These are phyloP conservation scores for Yamadazyma aaseri DNA, from an alignment of 1,139 yeast species.

Conservation along the genomic window DNA sequence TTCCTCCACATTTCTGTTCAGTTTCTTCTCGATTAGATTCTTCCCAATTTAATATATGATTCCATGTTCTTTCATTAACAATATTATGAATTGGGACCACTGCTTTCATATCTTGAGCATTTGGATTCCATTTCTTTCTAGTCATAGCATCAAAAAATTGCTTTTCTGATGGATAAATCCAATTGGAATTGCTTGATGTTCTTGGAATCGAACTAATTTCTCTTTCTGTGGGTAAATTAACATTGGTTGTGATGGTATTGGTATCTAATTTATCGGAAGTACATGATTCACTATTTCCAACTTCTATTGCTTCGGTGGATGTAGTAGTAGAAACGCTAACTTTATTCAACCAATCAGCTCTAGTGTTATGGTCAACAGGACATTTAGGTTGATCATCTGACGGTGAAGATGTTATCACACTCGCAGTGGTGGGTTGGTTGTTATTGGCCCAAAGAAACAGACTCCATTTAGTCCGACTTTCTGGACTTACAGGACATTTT, in stretches of 20 bases:
- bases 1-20: slow-evolving; percentile 66
- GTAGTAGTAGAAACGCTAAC: slow-evolving; percentile 30
- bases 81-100: slow-evolving; percentile 94
- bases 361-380: slow-evolving; percentile 66
- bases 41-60: slow-evolving; percentile 84
- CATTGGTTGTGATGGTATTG: slow-evolving; percentile 17
- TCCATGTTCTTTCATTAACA: slow-evolving; percentile 94
- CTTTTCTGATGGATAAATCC: slow-evolving; percentile 95
- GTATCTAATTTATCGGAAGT: slow-evolving; percentile 39
- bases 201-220: slow-evolving; percentile 85
- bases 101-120: slow-evolving; percentile 78
- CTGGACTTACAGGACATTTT: slow-evolving; percentile 26
- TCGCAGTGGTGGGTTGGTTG: slow-evolving; percentile 10
- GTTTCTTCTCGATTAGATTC: slow-evolving; percentile 53
- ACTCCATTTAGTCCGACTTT: slow-evolving; percentile 19
- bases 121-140: slow-evolving; percentile 85
- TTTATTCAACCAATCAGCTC: slow-evolving; percentile 55
- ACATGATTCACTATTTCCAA: slow-evolving; percentile 43
- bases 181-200: slow-evolving; percentile 60
- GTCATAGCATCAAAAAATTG: slow-evolving; percentile 94
- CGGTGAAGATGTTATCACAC: not conserved
- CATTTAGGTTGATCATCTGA: slow-evolving; percentile 43
- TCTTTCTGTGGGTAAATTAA: slow-evolving; percentile 60
- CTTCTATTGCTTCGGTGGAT: slow-evolving; percentile 40
- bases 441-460: slow-evolving; percentile 10